Conservation (phyloP, 2,329 filamentous ascomycete species). For the Clonostachys rosea region DNA sequence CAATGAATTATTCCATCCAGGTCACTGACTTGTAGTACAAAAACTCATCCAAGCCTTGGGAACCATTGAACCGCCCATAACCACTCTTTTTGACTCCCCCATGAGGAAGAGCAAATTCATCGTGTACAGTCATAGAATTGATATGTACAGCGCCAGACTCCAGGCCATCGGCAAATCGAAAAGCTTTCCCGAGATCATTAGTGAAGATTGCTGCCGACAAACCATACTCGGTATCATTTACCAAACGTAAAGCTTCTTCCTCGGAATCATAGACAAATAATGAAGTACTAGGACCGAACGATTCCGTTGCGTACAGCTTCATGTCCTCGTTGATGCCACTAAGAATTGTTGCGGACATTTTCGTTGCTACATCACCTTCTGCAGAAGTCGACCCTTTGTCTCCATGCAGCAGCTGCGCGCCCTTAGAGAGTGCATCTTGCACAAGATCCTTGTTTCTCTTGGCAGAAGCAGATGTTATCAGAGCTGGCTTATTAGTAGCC, state of each 20-base stretch:
- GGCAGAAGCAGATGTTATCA: not conserved
- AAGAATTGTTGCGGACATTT: slow-evolving; percentile 11
- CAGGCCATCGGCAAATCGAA: slow-evolving; percentile 41
- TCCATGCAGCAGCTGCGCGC: not conserved
- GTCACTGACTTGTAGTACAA: slow-evolving; percentile 5
- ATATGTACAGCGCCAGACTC: slow-evolving; percentile 58
- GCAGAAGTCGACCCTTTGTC: not conserved
- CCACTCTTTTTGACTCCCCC: slow-evolving; percentile 62
- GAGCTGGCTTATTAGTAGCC: too few relatives aligned
- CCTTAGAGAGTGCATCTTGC: not conserved
- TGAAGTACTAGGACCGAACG: slow-evolving; percentile 25
- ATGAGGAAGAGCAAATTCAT: slow-evolving; percentile 58
- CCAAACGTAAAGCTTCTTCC: slow-evolving; percentile 22
- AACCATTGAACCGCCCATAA: slow-evolving; percentile 50
- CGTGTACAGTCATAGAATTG: slow-evolving; percentile 58
- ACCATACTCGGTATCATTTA: slow-evolving; percentile 45
- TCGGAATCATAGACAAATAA: slow-evolving; percentile 20
- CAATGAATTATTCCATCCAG: slow-evolving; percentile 1
- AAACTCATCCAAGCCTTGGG: slow-evolving; percentile 11
- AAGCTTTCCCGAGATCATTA: slow-evolving; percentile 38
- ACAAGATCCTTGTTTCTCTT: not conserved
- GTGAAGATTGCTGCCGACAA: slow-evolving; percentile 55
- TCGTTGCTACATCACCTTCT: not conserved
- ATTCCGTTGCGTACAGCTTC: slow-evolving; percentile 24
- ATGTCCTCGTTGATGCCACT: slow-evolving; percentile 19